Evolutionary conservation across 176 grass and related monocot species (phyloP), one percentile per base, ranked within the genome.

Genomic region (Cymbopogon citratus): DNA sequence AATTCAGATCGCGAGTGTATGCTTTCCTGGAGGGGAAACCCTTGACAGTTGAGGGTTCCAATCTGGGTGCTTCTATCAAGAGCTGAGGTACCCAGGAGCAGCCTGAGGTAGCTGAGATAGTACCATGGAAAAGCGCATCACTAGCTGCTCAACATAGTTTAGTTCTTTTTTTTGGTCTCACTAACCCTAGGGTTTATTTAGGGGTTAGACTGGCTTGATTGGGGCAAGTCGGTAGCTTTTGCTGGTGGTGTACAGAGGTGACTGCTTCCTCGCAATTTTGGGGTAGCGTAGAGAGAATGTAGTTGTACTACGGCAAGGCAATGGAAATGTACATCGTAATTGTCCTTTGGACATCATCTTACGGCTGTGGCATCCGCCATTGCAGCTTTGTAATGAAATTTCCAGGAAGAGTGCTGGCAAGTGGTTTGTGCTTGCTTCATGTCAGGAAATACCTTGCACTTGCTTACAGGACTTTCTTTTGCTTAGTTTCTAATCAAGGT

Each of bases 1-100:
- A 87, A 61, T 94, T 98, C 83, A 65, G 83, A 5, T 80, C 84
- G 25, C 80, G 92, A 73, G 83, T 94, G 11, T 91, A 94, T 15
- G 21, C 81, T 66, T 92, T 91, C 75, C 38, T 94, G 41, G 88
- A 89, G 21, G 94, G 91, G 62, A 86, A 83, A 54, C 85, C 88
- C 51, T 76, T 66, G 24, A 35, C 56, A 44, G 33, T 26, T 29
- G 82, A 76, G 1, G 23, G 14, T 25, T 41, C 76, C 81, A 63
- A 48, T 68, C 36, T 62, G n/a, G 35, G 29, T 36, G 46, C 75
- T 83, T 80, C n/a, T 26, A 34, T 48, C 73, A 74, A 87, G 87
- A 81, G 44, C 63, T 72, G 78, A 59, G 28, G 41, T 24, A 84
- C 75, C 54, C 36, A 83, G 49, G 76, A 78, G 43, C 85, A 87